Base-by-base conservation (phyloP, 164 flowering plant genomes). In the Taxillus chinensis region DNA sequence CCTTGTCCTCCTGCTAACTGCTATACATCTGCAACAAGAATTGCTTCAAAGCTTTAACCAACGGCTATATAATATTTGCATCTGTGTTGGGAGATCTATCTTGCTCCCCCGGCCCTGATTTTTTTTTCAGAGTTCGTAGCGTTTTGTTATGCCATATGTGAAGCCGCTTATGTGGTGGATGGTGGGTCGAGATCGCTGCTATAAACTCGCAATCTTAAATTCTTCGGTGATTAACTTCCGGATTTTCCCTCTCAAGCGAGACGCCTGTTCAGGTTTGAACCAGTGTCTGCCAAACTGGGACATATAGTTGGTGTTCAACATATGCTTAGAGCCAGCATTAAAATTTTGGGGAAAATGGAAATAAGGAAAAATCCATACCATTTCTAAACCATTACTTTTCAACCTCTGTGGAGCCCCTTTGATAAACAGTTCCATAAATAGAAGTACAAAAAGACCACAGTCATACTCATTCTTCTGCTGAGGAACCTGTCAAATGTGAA, bases 361-460 rank as follows among this genome's bases (percentile, higher is more conserved):
- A 27, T 27, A 39, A 56, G 37, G 16, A 42, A 46, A 67, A 46
- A 14, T 13, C 27, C 27, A 57, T 74, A 83, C 96, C 97, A 73
- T 89, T 12, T 70, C 62, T 57, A 84, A 69, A 73, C 86, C 86
- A 62, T 72, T 74, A 74, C 65, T 84, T 55, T 69, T 80, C 70
- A 89, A 77, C 73, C 97, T 82, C 60, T 79, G 71, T 56, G 96
- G 96, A 17, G 92, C 91, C 57, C 80, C 92, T 55, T 84, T 78
- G 55, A 90, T 79, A 80, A 93, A 90, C 3, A 97, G 95, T 73
- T 90, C 83, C 79, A 93, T 90, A 73, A 82, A 93, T 75, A 56
- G 86, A 45, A 93, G 96, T 39, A 90, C 97, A 68, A 93, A 93
- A 49, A 90, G 80, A 62, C 99, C 97, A 75, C 97, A 90, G 66